Percentiles rank a stretch among this genome's conserved stretches.
Conservation (phyloP, 2,329 filamentous ascomycete species). For the Pseudocercospora pini-densiflorae region DNA sequence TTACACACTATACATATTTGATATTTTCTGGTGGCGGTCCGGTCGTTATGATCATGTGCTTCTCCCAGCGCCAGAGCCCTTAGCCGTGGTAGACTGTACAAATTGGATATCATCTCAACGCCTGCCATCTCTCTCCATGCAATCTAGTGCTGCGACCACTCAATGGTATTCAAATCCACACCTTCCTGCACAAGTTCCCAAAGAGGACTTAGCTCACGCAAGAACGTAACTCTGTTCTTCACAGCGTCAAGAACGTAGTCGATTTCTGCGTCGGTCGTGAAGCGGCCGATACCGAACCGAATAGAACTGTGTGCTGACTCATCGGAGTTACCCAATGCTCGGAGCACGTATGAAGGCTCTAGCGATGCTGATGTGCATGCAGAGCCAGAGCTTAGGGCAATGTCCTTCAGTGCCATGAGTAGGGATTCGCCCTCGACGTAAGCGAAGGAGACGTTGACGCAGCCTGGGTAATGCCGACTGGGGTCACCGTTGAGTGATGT, state of each 20-base stretch:
- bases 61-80: not conserved
- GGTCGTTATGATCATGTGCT: not conserved
- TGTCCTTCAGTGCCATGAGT: conserved; percentile 97
- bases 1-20: not conserved
- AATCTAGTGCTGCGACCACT: conserved; percentile 93
- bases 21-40: not conserved
- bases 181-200: conserved; percentile 99
- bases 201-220: conserved; percentile 90
- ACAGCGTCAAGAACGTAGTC: conserved; percentile 98
- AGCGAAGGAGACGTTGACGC: conserved; percentile 97
- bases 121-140: too few species aligned
- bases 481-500: conserved; percentile 88
- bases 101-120: not conserved
- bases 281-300: conserved; percentile 94
- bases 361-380: conserved; percentile 96
- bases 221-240: conserved; percentile 84
- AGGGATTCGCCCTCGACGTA: conserved; percentile 98
- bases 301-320: conserved; percentile 98
- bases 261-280: conserved; percentile 93
- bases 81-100: not conserved
- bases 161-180: conserved; percentile 90
- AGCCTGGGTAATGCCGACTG: conserved; percentile 86
- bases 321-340: conserved; percentile 92
- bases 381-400: conserved; percentile 93
- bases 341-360: conserved; percentile 93